Base-by-base conservation (phyloP, 2,329 filamentous ascomycete species). In the Colletotrichum sp. region DNA sequence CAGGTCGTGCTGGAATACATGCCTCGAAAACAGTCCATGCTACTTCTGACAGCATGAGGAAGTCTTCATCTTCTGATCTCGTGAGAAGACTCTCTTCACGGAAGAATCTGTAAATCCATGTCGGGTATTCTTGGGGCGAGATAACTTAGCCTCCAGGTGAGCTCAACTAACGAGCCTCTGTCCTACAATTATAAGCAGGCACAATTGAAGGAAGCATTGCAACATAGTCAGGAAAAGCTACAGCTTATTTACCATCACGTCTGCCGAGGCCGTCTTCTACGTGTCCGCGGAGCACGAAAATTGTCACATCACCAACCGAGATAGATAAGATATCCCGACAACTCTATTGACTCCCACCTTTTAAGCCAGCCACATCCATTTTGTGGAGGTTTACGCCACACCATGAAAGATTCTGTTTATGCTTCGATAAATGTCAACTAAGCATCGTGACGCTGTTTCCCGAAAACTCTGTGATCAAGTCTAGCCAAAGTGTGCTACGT, bases 141-240 rank as follows among this genome's bases (percentile, higher is more conserved):
- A 21, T 21, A 13, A 48, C 43, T n/a, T 4, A 21, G 43, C 43
- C n/a, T n/a, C n/a, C n/a, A n/a, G 2, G 43, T 1, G n/a, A 21
- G 43, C 43, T 48, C n/a, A 7, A 12, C n/a, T n/a, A 7, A n/a
- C 43, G n/a, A 21, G 43, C 43, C 10, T n/a, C 18, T 3, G 43
- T 21, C 43, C 10, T 48, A 21, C n/a, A 13, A 7, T 52, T 13
- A 21, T 4, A 7, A 13, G 18, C 18, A 48, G 43, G 6, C 10
- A 52, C 43, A 13, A 21, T 1, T 7, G 0, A 21, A 5, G 5
- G 10, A 7, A 2, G 10, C 6, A 21, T 21, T 6, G n/a, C 6
- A 48, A 7, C 3, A 13, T 1, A 13, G 6, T 13, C n/a, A 4
- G 43, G 12, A 52, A 13, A 21, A 13, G 4, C 12, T n/a, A 7